Percentiles rank a stretch among this genome's conserved stretches.
phyloP scores from a whole-genome alignment of 495 filamentous ascomycete genomes.

The Neurospora sp. region DNA sequence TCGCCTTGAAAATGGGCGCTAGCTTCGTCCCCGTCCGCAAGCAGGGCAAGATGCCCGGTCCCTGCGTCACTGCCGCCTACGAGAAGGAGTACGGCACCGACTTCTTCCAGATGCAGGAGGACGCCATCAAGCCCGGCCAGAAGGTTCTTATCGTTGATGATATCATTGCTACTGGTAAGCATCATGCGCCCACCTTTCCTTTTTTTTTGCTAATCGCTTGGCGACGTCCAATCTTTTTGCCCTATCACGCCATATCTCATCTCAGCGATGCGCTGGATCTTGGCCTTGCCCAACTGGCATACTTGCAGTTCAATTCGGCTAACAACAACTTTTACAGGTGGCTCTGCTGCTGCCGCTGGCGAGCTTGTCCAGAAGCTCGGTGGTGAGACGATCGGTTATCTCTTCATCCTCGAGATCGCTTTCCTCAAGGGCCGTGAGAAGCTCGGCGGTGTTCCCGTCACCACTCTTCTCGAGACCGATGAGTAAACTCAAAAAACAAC shows the following conservation, averaged over 20 bases:
- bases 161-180: constrained; percentile 93
- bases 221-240: not conserved
- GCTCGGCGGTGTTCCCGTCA: constrained; percentile 67
- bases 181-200: constrained; percentile 3
- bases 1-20: constrained; percentile 79
- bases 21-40: constrained; percentile 92
- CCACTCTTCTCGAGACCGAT: constrained; percentile 63
- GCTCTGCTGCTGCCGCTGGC: constrained; percentile 82
- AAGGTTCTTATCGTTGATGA: constrained; percentile 91
- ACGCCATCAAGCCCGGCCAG: constrained; percentile 75
- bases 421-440: constrained; percentile 88
- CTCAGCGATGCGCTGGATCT: not conserved
- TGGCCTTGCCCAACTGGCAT: not conserved
- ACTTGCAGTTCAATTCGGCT: constrained; percentile 1
- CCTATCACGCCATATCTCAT: not conserved
- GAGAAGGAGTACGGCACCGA: constrained; percentile 97
- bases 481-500: constrained; percentile 7
- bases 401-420: constrained; percentile 94
- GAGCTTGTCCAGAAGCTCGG: constrained; percentile 75
- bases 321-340: constrained; percentile 46
- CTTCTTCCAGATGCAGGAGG: constrained; percentile 90
- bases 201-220: not conserved
- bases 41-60: constrained; percentile 90
- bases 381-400: constrained; percentile 73
- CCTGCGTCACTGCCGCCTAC: constrained; percentile 69